Evolutionary conservation across 176 grass and related monocot species (phyloP).

Genomic region (Carex kokanica): DNA sequence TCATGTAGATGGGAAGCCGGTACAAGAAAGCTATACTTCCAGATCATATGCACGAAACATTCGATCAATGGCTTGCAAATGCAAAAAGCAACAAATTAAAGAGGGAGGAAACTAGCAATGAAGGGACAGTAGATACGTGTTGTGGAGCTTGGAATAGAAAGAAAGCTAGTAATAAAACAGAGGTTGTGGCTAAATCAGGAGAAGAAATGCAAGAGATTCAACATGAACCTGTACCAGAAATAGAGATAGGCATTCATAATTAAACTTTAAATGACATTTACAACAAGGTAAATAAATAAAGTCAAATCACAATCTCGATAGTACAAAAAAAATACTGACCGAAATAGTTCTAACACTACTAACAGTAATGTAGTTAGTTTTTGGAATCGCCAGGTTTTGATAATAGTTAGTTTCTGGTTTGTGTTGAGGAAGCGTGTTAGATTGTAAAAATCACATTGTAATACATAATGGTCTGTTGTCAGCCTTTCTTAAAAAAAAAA

Average conservation of each 20-base stretch:
- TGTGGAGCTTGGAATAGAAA: neutral
- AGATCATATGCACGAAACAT: conserved; percentile 40
- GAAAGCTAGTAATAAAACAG: neutral
- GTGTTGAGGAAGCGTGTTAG: too few species aligned
- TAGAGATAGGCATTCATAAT: conserved; percentile 1
- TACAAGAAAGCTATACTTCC: conserved; percentile 78
- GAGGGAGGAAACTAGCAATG: neutral
- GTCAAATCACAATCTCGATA: too few species aligned
- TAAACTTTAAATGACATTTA: neutral
- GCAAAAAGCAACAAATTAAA: conserved; percentile 20
- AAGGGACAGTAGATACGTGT: neutral
- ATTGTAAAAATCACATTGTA: too few species aligned
- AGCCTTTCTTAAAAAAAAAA: too few species aligned
- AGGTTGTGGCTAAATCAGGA: neutral
- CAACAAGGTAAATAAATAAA: too few species aligned
- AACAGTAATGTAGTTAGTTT: too few species aligned
- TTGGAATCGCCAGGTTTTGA: too few species aligned
- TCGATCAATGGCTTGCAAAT: conserved; percentile 43
- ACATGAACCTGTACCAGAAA: neutral
- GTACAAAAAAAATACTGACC: too few species aligned
- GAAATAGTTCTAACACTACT: too few species aligned
- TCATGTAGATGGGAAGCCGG: conserved; percentile 64
- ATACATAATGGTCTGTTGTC: too few species aligned
- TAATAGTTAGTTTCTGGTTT: too few species aligned
- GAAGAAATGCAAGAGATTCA: conserved; percentile 17